Evolutionary conservation across 1,284 basidiomycete genomes (phyloP).

Genomic region (Ceratobasidium sp.): DNA sequence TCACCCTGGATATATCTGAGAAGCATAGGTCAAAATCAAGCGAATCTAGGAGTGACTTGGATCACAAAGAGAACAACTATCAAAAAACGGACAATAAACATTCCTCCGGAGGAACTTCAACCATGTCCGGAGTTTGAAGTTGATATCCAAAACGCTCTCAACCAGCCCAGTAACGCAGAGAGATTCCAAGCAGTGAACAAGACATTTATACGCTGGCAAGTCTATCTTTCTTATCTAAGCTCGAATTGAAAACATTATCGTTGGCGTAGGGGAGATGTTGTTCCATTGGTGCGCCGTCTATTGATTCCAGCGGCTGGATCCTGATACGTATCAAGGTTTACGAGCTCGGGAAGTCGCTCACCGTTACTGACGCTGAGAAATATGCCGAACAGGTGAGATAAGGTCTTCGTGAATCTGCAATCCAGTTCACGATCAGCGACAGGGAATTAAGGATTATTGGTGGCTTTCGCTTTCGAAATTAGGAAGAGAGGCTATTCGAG

Average conservation of each 20-base stretch:
- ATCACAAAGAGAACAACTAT: neutral
- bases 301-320: too few relatives aligned
- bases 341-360: constrained; percentile 13
- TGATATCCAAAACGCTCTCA: neutral
- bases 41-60: neutral
- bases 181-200: constrained; percentile 4
- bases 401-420: too few relatives aligned
- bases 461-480: too few relatives aligned
- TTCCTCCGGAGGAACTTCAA: neutral
- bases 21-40: neutral
- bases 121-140: constrained; percentile 9
- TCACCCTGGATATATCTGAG: constrained; percentile 18
- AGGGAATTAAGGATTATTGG: too few relatives aligned
- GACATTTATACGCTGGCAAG: constrained; percentile 6
- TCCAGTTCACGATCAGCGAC: too few relatives aligned
- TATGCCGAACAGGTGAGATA: neutral
- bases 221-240: neutral
- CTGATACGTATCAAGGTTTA: neutral
- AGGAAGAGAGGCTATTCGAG: too few relatives aligned
- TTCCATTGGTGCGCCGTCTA: constrained; percentile 18
- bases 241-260: neutral
- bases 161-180: neutral
- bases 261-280: constrained; percentile 26
- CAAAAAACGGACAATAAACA: neutral
- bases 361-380: constrained; percentile 7